Evolutionary conservation across 176 grass and related monocot genomes (phyloP).

Genomic region (Elymus sibiricus): DNA sequence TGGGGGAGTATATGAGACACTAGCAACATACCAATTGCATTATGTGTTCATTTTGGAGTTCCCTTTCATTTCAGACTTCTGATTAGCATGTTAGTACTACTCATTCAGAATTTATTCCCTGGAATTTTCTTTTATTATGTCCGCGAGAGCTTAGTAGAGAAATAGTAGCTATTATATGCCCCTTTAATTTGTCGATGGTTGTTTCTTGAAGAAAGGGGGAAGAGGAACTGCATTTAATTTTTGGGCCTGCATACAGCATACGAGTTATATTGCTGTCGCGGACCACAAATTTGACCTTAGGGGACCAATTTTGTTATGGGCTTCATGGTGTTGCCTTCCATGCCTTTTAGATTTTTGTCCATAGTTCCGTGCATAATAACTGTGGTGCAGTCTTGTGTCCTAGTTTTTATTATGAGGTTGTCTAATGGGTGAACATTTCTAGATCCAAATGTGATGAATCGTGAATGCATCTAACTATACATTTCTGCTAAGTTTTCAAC

Average conservation of each 20-base stretch:
- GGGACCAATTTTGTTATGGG: not conserved
- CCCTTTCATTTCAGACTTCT: not conserved
- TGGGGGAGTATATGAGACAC: not conserved
- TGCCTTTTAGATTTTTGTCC: not conserved
- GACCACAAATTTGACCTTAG: not conserved
- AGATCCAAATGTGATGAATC: not conserved
- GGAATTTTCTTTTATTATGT: not conserved
- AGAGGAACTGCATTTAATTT: not conserved
- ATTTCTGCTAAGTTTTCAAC: not conserved
- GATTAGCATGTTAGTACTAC: not conserved
- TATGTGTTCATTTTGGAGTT: not conserved
- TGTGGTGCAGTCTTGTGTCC: no score
- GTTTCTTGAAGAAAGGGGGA: not conserved
- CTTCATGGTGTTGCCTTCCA: not conserved
- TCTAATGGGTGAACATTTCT: not conserved
- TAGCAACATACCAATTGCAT: not conserved
- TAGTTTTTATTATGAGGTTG: not conserved
- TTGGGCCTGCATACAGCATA: not conserved
- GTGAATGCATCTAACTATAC: not conserved
- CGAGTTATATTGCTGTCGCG: not conserved
- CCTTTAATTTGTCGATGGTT: not conserved
- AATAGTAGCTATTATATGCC: not conserved
- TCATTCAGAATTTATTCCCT: not conserved
- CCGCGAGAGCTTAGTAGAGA: not conserved
- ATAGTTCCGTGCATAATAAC: not conserved